These are phyloP conservation scores for Pythium guiyangense DNA, from an alignment of 352 stramenopile genomes.

Conservation along the genomic window DNA sequence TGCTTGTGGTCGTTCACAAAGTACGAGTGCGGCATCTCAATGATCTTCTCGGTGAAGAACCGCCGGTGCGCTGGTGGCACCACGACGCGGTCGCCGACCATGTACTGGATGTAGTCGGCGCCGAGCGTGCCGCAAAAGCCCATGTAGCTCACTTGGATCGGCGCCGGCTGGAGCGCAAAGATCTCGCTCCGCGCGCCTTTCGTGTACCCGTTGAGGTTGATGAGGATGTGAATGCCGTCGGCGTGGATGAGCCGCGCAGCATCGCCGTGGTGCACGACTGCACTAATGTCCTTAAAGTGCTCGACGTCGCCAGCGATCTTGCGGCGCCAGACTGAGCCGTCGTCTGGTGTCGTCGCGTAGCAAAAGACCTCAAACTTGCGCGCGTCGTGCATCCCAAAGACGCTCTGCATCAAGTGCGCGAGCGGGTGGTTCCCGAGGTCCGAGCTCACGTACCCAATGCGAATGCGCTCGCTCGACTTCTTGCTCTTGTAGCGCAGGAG, in stretches of 20 bases:
- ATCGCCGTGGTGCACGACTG: constrained; percentile 47
- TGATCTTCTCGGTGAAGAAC: constrained; percentile 87
- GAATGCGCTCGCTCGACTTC: constrained; percentile 56
- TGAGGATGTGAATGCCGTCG: constrained; percentile 88
- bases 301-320: constrained; percentile 85
- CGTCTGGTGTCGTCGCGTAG: constrained; percentile 78
- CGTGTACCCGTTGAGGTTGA: constrained; percentile 95
- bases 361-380: constrained; percentile 88
- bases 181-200: constrained; percentile 91
- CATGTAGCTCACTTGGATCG: constrained; percentile 90
- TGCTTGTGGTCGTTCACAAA: constrained; percentile 93
- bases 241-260: constrained; percentile 73
- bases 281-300: constrained; percentile 86
- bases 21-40: constrained; percentile 91
- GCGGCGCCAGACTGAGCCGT: constrained; percentile 77
- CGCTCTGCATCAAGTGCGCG: constrained; percentile 88
- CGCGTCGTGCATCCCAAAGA: constrained; percentile 89
- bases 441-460: constrained; percentile 87
- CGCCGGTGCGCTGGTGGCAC: constrained; percentile 56
- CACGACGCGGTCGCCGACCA: constrained; percentile 83
- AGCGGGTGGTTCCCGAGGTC: constrained; percentile 92
- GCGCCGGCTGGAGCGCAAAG: constrained; percentile 88
- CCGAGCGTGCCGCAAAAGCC: constrained; percentile 89
- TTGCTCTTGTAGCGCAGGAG: constrained; percentile 69
- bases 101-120: constrained; percentile 92